A percentile compares a stretch with the other conserved stretches of the same genome.
These are phyloP conservation scores for Tranzscheliella williamsii DNA, from an alignment of 1,284 basidiomycete species.

Conservation along the genomic window DNA sequence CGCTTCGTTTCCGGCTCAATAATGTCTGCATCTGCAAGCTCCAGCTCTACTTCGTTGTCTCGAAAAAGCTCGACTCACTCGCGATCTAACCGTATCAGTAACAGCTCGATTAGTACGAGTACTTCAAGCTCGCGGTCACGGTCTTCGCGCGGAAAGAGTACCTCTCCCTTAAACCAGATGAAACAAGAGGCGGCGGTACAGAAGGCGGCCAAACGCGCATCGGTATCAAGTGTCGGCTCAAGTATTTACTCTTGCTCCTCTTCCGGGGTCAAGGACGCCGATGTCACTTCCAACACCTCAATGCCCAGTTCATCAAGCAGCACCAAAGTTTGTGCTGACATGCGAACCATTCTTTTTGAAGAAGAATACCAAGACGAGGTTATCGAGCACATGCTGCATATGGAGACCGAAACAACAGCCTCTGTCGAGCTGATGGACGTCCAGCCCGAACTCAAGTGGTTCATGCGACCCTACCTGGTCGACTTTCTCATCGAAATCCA, in stretches of 20 bases:
- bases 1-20: too few species aligned
- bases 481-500: slow-evolving; percentile 99
- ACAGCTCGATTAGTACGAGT: slow-evolving; percentile 25
- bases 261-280: slow-evolving; percentile 4
- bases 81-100: slow-evolving; percentile 18
- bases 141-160: slow-evolving; percentile 28
- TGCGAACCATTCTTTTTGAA: slow-evolving; percentile 65
- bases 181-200: slow-evolving; percentile 36
- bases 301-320: slow-evolving; percentile 4
- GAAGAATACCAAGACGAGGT: slow-evolving; percentile 95
- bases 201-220: slow-evolving; percentile 34
- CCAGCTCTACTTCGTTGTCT: slow-evolving; percentile 10
- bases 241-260: slow-evolving; percentile 21
- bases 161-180: slow-evolving; percentile 22
- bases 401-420: slow-evolving; percentile 89
- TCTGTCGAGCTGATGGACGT: slow-evolving; percentile 94
- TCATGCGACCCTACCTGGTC: slow-evolving; percentile 97
- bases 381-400: slow-evolving; percentile 86
- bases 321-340: slow-evolving; percentile 17
- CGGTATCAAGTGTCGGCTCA: slow-evolving; percentile 16
- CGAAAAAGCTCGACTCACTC: slow-evolving; percentile 24
- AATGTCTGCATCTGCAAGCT: slow-evolving; percentile 27
- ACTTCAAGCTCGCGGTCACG: slow-evolving; percentile 19
- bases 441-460: slow-evolving; percentile 84
- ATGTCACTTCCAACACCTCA: slow-evolving; percentile 23